These are phyloP conservation scores for Tetracladium marchalianum DNA, from an alignment of 495 filamentous ascomycete genomes.

Conservation along the genomic window DNA sequence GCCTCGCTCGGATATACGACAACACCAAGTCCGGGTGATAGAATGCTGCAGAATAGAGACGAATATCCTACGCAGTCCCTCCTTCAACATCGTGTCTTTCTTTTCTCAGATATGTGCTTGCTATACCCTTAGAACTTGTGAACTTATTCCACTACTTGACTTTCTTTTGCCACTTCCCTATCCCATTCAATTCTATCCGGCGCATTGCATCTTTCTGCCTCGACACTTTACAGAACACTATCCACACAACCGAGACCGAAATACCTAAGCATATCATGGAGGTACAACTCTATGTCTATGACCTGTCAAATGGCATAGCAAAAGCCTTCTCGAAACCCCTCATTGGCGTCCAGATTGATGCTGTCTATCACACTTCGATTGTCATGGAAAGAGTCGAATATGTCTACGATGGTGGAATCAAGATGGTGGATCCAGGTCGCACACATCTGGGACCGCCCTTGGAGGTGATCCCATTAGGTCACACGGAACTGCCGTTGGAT, in stretches of 20 bases:
- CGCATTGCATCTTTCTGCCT: background rate
- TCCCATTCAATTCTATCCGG: background rate
- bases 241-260: background rate
- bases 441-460: slow-evolving; percentile 83
- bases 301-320: slow-evolving; percentile 67
- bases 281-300: slow-evolving; percentile 86
- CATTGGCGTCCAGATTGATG: slow-evolving; percentile 51
- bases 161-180: background rate
- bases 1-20: no score
- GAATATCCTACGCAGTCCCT: background rate
- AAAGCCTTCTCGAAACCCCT: slow-evolving; percentile 35
- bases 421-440: slow-evolving; percentile 64
- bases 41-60: no score
- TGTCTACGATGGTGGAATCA: slow-evolving; percentile 57
- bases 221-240: background rate
- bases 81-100: background rate
- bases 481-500: slow-evolving; percentile 69
- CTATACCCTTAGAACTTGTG: background rate
- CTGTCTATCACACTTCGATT: slow-evolving; percentile 38
- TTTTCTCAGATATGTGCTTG: background rate
- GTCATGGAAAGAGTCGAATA: slow-evolving; percentile 59
- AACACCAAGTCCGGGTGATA: no score
- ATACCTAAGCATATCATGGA: slow-evolving; percentile 56
- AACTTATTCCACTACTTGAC: background rate
- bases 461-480: slow-evolving; percentile 63